phyloP scores from a whole-genome alignment of 176 grass and related monocot species.

The Carex pumila region DNA sequence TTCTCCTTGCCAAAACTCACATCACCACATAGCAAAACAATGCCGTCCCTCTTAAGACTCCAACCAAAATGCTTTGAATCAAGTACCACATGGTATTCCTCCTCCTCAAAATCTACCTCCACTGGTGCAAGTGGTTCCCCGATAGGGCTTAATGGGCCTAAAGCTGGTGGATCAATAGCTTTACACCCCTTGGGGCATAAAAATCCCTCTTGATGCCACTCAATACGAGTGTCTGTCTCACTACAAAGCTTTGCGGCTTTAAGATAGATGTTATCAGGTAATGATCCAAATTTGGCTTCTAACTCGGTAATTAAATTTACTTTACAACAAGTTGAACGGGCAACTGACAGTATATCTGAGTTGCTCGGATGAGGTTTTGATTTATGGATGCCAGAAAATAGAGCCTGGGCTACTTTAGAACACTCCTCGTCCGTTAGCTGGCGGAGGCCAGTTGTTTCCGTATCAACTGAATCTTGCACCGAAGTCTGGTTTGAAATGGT shows the following conservation, averaged over 20 bases:
- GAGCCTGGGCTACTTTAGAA: conserved; percentile 52
- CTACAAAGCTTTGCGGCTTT: conserved; percentile 94
- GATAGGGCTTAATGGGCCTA: conserved; percentile 37
- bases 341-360: conserved; percentile 75
- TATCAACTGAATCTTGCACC: conserved; percentile 31
- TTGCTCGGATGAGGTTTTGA: conserved; percentile 80
- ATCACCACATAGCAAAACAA: conserved; percentile 75
- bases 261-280: conserved; percentile 76
- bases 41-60: conserved; percentile 40
- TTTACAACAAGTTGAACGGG: conserved; percentile 72
- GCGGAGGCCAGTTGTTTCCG: conserved; percentile 51
- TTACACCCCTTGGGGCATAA: conserved; percentile 79
- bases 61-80: conserved; percentile 61
- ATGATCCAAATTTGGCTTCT: conserved; percentile 65
- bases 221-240: conserved; percentile 72
- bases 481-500: conserved; percentile 33
- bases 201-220: conserved; percentile 87
- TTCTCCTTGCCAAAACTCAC: conserved; percentile 78
- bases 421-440: conserved; percentile 55
- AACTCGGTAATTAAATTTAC: conserved; percentile 58
- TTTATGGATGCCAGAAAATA: conserved; percentile 83
- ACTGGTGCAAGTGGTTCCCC: conserved; percentile 22
- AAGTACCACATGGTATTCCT: conserved; percentile 77
- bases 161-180: conserved; percentile 31
- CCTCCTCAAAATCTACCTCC: conserved; percentile 36